Conservation (phyloP, 495 filamentous ascomycete genomes). For the Parathielavia appendiculata region DNA sequence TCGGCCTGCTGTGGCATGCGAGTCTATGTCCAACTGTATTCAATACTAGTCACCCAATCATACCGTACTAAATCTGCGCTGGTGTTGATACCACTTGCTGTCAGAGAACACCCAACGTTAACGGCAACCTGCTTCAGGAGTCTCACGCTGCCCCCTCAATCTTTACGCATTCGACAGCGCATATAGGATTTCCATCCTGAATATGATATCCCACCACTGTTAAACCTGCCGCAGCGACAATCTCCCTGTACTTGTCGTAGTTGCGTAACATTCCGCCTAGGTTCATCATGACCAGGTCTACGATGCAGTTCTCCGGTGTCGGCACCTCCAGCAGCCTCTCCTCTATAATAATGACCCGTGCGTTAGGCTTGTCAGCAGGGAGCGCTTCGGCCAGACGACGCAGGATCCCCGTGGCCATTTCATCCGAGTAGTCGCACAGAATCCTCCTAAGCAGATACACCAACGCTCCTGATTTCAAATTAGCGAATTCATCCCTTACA, state of each 20-base stretch:
- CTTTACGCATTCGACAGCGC: constrained; percentile 28
- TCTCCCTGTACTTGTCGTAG: constrained; percentile 18
- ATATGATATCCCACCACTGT: constrained; percentile 22
- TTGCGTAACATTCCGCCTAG: constrained; percentile 32
- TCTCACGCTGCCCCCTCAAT: not conserved
- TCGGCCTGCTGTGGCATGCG: no score
- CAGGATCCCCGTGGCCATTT: constrained; percentile 35
- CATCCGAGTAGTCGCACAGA: constrained; percentile 50
- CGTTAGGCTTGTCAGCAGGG: constrained; percentile 21
- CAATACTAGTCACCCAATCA: no score
- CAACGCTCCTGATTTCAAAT: constrained; percentile 34
- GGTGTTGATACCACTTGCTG: no score
- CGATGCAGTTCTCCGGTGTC: constrained; percentile 22
- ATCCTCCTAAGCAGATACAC: constrained; percentile 49
- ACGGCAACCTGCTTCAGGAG: not conserved
- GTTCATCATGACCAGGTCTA: constrained; percentile 34
- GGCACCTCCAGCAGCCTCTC: constrained; percentile 21
- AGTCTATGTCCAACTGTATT: no score
- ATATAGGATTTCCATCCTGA: constrained; percentile 15
- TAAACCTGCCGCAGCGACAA: constrained; percentile 22
- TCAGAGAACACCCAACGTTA: not conserved
- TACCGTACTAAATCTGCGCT: no score
- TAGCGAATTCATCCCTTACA: not conserved
- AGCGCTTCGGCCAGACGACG: constrained; percentile 38
- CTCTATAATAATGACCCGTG: constrained; percentile 31